Base-by-base conservation (phyloP, 129 eudicot genomes). In the Saposhnikovia divaricata region DNA sequence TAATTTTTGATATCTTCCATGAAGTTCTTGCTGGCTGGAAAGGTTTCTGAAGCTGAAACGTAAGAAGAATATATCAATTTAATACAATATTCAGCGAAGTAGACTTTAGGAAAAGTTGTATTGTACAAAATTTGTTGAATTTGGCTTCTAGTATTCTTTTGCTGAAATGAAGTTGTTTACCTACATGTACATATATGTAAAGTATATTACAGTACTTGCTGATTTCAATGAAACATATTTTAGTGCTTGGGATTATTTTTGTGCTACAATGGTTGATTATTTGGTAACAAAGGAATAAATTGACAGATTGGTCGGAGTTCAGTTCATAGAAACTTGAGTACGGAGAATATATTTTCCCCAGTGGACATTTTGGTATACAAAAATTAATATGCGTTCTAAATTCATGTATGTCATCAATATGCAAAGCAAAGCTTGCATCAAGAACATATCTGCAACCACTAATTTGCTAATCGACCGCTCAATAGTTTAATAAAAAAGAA, bases 11-110 rank as follows among this genome's bases (percentile, higher is more conserved):
- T 83, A 82, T 96, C 47, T 90, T 96, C 75, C 86, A 85, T 80
- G 96, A 92, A 87, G 87, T 96, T 84, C 98, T 96, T 79, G 89
- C 84, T 75, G 92, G 83, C 51, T 96, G 99, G 99, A 96, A 92
- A 84, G 98, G 99, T 75, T 96, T 96, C 91, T 96, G 77, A 73
- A 86, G 89, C 74, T 0, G 8, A 48, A 28, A 48, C 16, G 0
- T 78, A 34, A 57, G 19, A 16, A 53, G 13, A 76, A 38, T 43
- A 44, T 5, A 13, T 68, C 23, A 31, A 2, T 68, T 31, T 34
- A 73, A 53, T 82, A 75, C 70, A 50, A 75, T 72, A 74, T 81
- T 19, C 23, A 66, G 77, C 77, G 53, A 82, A 51, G 73, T 79
- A 46, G 81, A 76, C 63, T 39, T 79, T 80, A 72, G 79, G 65